phyloP scores from a whole-genome alignment of 129 eudicot species.

The Logfia minima region DNA sequence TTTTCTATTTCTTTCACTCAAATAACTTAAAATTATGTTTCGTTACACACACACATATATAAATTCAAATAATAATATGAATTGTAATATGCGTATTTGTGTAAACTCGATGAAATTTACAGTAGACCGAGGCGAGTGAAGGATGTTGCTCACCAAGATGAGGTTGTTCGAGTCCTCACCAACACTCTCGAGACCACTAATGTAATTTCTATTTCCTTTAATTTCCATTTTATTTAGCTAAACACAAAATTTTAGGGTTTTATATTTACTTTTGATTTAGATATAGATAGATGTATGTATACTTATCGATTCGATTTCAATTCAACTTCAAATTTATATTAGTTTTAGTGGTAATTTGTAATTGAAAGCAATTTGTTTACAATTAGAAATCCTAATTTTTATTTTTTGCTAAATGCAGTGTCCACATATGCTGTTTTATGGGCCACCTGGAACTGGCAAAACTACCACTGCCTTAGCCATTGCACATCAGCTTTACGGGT shows the following conservation, averaged over 20 bases:
- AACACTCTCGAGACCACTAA: slow-evolving; percentile 88
- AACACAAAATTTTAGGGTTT: slow-evolving; percentile 18
- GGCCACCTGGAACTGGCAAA: slow-evolving; percentile 98
- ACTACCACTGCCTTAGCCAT: slow-evolving; percentile 97
- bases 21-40: background rate
- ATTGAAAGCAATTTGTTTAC: slow-evolving; percentile 9
- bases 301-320: background rate
- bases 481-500: slow-evolving; percentile 97
- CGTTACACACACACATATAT: background rate
- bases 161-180: slow-evolving; percentile 93
- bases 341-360: background rate
- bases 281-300: background rate
- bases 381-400: background rate
- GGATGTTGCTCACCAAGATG: slow-evolving; percentile 98
- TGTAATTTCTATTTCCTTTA: slow-evolving; percentile 36
- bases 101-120: slow-evolving; percentile 13
- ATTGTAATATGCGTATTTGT: background rate
- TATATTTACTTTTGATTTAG: background rate
- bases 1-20: background rate
- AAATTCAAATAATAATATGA: background rate
- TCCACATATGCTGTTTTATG: slow-evolving; percentile 96
- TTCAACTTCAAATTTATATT: background rate
- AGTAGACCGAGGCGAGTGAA: slow-evolving; percentile 97
- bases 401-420: slow-evolving; percentile 45
- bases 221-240: background rate